Conservation (phyloP, 768 basidiomycete species). For the Tricholoma saponaceum region DNA sequence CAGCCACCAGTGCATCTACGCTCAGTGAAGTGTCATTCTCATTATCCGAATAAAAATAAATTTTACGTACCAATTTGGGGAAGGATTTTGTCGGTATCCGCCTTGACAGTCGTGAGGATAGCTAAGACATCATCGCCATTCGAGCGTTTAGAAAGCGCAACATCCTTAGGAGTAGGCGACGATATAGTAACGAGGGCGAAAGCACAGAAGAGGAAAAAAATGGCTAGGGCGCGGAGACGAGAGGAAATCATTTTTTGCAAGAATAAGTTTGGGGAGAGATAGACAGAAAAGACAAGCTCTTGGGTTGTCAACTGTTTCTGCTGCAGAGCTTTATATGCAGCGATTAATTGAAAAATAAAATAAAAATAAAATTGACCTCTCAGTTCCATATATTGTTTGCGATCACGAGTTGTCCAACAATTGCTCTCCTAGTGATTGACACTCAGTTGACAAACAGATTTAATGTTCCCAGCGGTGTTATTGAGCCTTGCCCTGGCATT, state of each 20-base stretch:
- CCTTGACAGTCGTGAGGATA: background rate
- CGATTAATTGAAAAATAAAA: background rate
- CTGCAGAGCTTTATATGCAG: background rate
- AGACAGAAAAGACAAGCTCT: background rate
- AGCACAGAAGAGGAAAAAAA: background rate
- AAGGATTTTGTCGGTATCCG: background rate
- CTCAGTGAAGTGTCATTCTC: background rate
- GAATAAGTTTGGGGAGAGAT: constrained; percentile 30
- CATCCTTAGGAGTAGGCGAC: constrained; percentile 1
- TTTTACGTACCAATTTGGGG: background rate
- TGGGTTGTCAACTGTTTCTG: background rate
- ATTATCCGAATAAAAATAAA: background rate
- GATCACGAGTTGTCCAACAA: background rate
- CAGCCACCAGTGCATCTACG: background rate
- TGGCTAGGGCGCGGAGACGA: background rate
- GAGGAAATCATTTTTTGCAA: background rate
- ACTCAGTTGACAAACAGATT: background rate
- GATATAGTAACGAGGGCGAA: background rate
- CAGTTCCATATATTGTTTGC: background rate
- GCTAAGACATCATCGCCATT: background rate
- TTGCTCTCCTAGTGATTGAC: background rate
- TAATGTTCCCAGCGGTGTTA: background rate
- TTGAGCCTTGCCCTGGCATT: background rate
- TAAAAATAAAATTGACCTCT: background rate
- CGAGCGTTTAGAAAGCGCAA: background rate